These are phyloP conservation scores for Exophiala viscosa DNA, from an alignment of 2,329 filamentous ascomycete species.

Conservation along the genomic window DNA sequence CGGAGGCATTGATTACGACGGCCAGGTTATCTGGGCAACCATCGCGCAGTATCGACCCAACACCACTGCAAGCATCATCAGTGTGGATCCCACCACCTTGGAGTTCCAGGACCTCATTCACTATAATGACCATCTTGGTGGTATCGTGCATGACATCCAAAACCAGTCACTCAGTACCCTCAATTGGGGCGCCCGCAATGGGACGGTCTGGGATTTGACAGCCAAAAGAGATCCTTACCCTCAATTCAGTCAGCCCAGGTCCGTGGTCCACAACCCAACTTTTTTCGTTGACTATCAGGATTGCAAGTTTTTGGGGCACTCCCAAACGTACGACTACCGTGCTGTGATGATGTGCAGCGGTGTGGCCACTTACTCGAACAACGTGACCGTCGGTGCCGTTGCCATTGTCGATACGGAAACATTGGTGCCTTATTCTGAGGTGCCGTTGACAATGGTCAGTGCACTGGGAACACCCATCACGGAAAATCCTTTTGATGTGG, in stretches of 20 bases:
- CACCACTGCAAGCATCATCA: conserved; percentile 44
- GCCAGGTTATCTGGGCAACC: conserved; percentile 46
- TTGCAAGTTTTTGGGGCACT: conserved; percentile 50
- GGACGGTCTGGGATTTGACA: conserved; percentile 37
- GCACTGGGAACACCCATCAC: conserved; percentile 41
- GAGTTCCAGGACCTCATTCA: conserved; percentile 36
- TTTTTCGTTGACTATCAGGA: conserved; percentile 52
- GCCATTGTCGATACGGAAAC: conserved; percentile 45
- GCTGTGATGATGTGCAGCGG: conserved; percentile 50
- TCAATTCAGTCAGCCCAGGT: conserved; percentile 28
- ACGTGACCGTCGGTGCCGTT: conserved; percentile 42
- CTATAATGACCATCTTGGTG: conserved; percentile 46
- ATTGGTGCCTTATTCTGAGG: conserved; percentile 46
- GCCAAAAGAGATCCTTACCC: conserved; percentile 17
- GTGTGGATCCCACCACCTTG: conserved; percentile 38
- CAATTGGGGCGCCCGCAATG: conserved; percentile 48
- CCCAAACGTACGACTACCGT: conserved; percentile 34
- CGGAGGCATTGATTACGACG: conserved; percentile 50
- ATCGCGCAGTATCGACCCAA: conserved; percentile 49
- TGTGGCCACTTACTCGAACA: conserved; percentile 36
- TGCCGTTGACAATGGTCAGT: conserved; percentile 45
- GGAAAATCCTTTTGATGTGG: conserved; percentile 49
- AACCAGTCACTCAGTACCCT: conserved; percentile 39
- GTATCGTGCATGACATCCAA: conserved; percentile 42
- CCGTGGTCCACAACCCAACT: conserved; percentile 37